These are phyloP conservation scores for Cladosporium sp. DNA, from an alignment of 2,329 filamentous ascomycete genomes.

Conservation along the genomic window DNA sequence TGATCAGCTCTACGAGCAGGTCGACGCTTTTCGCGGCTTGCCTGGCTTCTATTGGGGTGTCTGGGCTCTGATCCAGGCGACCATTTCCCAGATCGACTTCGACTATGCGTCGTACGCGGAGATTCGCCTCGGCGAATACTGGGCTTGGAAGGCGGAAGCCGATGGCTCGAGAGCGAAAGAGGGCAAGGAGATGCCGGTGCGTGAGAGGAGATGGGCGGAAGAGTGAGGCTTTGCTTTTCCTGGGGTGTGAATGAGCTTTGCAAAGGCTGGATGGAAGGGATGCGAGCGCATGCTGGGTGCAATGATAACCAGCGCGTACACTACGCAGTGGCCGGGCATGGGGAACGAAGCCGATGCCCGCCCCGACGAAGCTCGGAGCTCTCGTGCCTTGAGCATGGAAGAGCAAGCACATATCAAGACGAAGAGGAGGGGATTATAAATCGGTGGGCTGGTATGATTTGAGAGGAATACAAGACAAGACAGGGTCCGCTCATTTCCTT, in stretches of 20 bases:
- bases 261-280: background rate
- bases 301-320: too few relatives aligned
- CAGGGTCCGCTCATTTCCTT: too few relatives aligned
- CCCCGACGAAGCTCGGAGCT: too few relatives aligned
- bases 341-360: too few relatives aligned
- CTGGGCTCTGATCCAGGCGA: slow-evolving; percentile 91
- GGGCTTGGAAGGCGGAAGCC: slow-evolving; percentile 75
- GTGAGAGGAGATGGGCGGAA: slow-evolving; percentile 76
- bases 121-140: slow-evolving; percentile 80
- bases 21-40: slow-evolving; percentile 80
- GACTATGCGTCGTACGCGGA: slow-evolving; percentile 93
- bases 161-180: slow-evolving; percentile 54
- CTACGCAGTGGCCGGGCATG: too few relatives aligned
- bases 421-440: too few relatives aligned
- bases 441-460: too few relatives aligned
- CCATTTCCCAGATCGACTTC: slow-evolving; percentile 92
- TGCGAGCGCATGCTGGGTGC: background rate
- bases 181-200: slow-evolving; percentile 58
- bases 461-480: too few relatives aligned
- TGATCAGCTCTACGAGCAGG: slow-evolving; percentile 65
- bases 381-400: too few relatives aligned
- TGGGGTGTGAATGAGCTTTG: background rate
- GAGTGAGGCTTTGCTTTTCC: slow-evolving; percentile 26
- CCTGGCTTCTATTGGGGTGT: slow-evolving; percentile 90
- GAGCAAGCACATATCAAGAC: too few relatives aligned